Evolutionary conservation across 768 basidiomycete species (phyloP).

Genomic region (Chalciporus pseudorubinellus): DNA sequence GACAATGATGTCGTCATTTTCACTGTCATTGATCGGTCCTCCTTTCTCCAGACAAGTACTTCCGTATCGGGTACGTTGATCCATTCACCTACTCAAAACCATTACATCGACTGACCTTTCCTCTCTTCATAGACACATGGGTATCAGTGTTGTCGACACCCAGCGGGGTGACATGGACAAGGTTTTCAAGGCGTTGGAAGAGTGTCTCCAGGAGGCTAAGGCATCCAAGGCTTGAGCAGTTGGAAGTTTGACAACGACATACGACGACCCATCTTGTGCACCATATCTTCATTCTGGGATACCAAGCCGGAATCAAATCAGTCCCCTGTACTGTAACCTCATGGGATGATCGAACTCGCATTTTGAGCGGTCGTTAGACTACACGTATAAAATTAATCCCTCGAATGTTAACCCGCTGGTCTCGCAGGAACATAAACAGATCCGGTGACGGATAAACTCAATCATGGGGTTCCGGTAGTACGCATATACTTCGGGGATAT

Average conservation of each 20-base stretch:
- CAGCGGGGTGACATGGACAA: conserved; percentile 73
- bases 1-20: background rate
- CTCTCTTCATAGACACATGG: conserved; percentile 71
- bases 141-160: conserved; percentile 70
- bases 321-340: too few relatives aligned
- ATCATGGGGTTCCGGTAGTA: too few relatives aligned
- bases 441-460: too few relatives aligned
- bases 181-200: conserved; percentile 63
- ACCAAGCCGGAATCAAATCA: background rate
- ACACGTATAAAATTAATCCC: too few relatives aligned
- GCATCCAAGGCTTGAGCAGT: conserved; percentile 12
- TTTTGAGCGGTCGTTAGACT: too few relatives aligned
- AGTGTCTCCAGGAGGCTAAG: conserved; percentile 43
- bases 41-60: conserved; percentile 65
- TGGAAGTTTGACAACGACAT: background rate
- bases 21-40: conserved; percentile 6
- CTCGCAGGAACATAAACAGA: too few relatives aligned
- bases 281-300: background rate
- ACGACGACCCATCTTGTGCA: background rate
- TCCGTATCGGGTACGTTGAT: conserved; percentile 74
- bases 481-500: too few relatives aligned
- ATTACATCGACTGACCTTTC: background rate
- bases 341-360: too few relatives aligned
- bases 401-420: too few relatives aligned
- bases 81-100: background rate